phyloP scores from a whole-genome alignment of 2,329 filamentous ascomycete genomes.

The Beauveria scarabaeidicola region DNA sequence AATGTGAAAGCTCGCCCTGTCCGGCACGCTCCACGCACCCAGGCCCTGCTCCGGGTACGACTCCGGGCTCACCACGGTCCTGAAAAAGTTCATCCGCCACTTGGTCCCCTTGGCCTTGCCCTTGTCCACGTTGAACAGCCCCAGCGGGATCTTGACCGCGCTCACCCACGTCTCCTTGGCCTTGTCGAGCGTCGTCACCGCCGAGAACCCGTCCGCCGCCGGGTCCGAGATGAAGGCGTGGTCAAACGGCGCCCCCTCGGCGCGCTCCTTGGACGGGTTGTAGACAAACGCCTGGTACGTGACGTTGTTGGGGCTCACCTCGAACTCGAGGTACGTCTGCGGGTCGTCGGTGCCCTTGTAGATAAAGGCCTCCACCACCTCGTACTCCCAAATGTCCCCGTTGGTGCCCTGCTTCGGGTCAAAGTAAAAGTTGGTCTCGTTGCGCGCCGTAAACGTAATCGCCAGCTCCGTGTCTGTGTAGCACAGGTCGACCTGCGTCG shows the following conservation, averaged over 20 bases:
- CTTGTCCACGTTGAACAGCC: constrained; percentile 39
- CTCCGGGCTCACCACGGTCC: constrained; percentile 33
- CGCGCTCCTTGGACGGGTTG: constrained; percentile 39
- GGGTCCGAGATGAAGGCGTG: constrained; percentile 33
- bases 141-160: constrained; percentile 34
- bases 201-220: constrained; percentile 31
- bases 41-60: constrained; percentile 36
- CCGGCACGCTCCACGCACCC: constrained; percentile 38
- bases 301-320: constrained; percentile 42
- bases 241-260: constrained; percentile 33
- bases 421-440: constrained; percentile 40
- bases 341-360: constrained; percentile 36
- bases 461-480: constrained; percentile 33
- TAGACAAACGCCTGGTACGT: constrained; percentile 44
- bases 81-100: constrained; percentile 47
- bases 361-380: constrained; percentile 44
- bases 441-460: constrained; percentile 35
- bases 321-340: constrained; percentile 41
- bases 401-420: constrained; percentile 34
- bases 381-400: constrained; percentile 39
- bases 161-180: constrained; percentile 32
- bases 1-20: constrained; percentile 40
- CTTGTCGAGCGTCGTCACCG: constrained; percentile 31
- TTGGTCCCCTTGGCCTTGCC: constrained; percentile 33
- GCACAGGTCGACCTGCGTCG: constrained; percentile 38